Percentiles rank a stretch among this genome's conserved stretches.
phyloP scores from a whole-genome alignment of 352 stramenopile species.

The Pythium folliculosum region DNA sequence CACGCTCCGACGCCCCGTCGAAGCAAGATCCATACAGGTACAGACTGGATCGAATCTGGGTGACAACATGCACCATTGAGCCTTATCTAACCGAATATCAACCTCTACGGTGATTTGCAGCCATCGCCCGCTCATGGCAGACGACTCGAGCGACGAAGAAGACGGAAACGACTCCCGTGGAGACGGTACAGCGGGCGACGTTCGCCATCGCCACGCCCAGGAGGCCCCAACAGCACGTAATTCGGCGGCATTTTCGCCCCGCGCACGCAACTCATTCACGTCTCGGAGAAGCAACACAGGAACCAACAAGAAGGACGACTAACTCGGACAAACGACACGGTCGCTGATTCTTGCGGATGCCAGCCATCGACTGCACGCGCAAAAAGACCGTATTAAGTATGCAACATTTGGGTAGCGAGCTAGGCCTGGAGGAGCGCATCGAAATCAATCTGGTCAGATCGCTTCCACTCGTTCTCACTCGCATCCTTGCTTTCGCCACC shows the following conservation, averaged over 20 bases:
- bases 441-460: conserved; percentile 79
- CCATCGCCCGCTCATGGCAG: conserved; percentile 69
- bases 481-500: conserved; percentile 8
- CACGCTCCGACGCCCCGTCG: conserved; percentile 47
- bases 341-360: not conserved
- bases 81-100: too few species aligned
- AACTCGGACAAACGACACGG: not conserved
- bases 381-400: not conserved
- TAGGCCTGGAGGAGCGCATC: conserved; percentile 41
- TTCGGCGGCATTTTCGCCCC: conserved; percentile 30
- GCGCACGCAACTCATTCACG: conserved; percentile 23
- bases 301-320: conserved; percentile 68
- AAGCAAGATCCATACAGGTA: conserved; percentile 70
- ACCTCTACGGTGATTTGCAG: conserved; percentile 26
- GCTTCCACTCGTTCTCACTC: conserved; percentile 45
- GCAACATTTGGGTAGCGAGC: not conserved
- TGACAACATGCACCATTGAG: too few species aligned
- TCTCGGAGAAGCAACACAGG: conserved; percentile 33
- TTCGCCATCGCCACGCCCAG: conserved; percentile 44
- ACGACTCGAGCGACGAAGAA: conserved; percentile 74
- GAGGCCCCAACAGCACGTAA: conserved; percentile 24
- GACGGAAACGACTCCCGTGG: conserved; percentile 32
- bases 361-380: not conserved
- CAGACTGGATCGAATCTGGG: not conserved
- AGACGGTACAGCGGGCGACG: conserved; percentile 25